phyloP scores from a whole-genome alignment of 371 early-diverging fungal genomes.

The Circinella umbellata region DNA sequence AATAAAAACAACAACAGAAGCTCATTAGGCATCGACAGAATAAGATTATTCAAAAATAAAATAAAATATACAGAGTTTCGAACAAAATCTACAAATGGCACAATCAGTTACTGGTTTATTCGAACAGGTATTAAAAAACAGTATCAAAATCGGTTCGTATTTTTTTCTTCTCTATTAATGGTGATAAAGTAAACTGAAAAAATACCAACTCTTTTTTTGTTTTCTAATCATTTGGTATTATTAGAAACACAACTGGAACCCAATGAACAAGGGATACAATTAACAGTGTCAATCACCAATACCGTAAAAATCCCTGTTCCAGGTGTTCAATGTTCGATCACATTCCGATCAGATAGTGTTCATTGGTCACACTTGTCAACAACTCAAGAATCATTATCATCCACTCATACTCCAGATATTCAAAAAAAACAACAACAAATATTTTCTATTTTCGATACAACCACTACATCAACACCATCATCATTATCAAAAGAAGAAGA shows the following conservation, averaged over 20 bases:
- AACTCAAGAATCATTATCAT: background rate
- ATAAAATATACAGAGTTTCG: background rate
- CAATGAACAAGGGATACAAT: slow-evolving; percentile 11
- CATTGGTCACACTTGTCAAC: background rate
- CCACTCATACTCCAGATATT: background rate
- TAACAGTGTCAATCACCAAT: slow-evolving; percentile 18
- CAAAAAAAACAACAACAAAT: slow-evolving; percentile 8
- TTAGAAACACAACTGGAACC: slow-evolving; percentile 20
- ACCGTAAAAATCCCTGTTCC: slow-evolving; percentile 20
- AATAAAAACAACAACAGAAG: no score
- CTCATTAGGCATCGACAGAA: no score
- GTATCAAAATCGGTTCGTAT: background rate
- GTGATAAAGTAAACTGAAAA: no score
- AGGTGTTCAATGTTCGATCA: slow-evolving; percentile 1
- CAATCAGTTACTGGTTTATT: background rate
- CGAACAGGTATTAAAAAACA: background rate
- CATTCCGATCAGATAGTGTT: slow-evolving; percentile 13
- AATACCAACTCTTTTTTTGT: no score
- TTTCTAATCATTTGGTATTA: background rate
- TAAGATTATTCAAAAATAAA: background rate
- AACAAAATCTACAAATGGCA: background rate
- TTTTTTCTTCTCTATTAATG: background rate
- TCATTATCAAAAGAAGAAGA: background rate
- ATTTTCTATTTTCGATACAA: slow-evolving; percentile 3
- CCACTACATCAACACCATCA: no score